phyloP scores from a whole-genome alignment of 2,329 filamentous ascomycete species.

The Paraphoma chrysanthemicola region DNA sequence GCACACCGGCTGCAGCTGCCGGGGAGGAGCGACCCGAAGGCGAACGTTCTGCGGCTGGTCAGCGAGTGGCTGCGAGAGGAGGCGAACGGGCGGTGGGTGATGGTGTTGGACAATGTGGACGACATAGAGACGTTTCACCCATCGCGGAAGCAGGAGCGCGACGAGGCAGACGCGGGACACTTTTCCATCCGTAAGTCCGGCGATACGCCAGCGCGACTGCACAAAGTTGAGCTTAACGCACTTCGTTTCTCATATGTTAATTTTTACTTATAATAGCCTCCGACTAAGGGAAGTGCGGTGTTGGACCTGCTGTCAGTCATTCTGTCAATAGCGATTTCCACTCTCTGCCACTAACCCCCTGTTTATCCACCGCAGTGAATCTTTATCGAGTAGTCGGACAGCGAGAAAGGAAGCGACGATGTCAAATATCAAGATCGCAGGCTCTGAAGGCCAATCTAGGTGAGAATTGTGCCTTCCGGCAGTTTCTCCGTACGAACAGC shows the following conservation, averaged over 20 bases:
- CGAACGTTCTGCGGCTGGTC: slow-evolving; percentile 15
- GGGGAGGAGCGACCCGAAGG: slow-evolving; percentile 12
- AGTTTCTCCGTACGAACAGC: slow-evolving; percentile 11
- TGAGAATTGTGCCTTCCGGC: slow-evolving; percentile 9
- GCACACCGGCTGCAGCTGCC: slow-evolving; percentile 15
- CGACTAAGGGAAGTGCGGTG: not conserved
- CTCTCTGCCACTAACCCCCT: slow-evolving; percentile 7
- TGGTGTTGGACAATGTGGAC: slow-evolving; percentile 23
- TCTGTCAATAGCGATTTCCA: slow-evolving; percentile 3
- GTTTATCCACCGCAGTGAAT: slow-evolving; percentile 1
- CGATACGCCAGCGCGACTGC: not conserved
- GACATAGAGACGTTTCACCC: too few relatives aligned
- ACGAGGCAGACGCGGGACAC: too few relatives aligned
- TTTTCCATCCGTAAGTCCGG: not conserved
- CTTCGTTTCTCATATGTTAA: not conserved
- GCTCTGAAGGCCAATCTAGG: slow-evolving; percentile 8
- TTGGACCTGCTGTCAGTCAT: slow-evolving; percentile 7
- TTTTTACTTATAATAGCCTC: slow-evolving; percentile 1
- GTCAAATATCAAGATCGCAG: slow-evolving; percentile 4
- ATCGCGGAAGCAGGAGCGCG: too few relatives aligned
- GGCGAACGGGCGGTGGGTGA: slow-evolving; percentile 16
- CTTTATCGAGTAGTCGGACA: not conserved
- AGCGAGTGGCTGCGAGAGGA: slow-evolving; percentile 18
- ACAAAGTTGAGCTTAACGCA: not conserved
- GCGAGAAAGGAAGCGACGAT: slow-evolving; percentile 4